Percentiles rank a stretch among this genome's conserved stretches.
phyloP scores from a whole-genome alignment of 2,329 filamentous ascomycete species.

The Monosporascus sp. region DNA sequence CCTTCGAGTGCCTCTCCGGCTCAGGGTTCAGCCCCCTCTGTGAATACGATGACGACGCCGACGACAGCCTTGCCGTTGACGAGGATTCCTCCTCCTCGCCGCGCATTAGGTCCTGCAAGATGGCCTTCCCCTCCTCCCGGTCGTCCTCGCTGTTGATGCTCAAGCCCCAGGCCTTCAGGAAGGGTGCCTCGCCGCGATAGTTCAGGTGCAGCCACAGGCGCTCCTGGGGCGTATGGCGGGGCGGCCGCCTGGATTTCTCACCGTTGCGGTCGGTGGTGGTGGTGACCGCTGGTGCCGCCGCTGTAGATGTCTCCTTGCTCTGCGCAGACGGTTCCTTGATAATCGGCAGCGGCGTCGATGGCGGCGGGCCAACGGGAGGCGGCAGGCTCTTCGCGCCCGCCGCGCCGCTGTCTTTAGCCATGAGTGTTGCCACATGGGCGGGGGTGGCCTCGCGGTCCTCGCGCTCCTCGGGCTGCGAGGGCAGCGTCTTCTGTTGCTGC shows the following conservation, averaged over 20 bases:
- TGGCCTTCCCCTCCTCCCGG: conserved; percentile 17
- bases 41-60: neutral
- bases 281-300: neutral
- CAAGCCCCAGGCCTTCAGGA: conserved; percentile 23
- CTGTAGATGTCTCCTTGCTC: neutral
- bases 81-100: conserved; percentile 13
- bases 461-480: conserved; percentile 1
- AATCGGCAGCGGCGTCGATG: conserved; percentile 13
- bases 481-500: conserved; percentile 8
- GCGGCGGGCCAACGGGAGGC: conserved; percentile 14
- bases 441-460: neutral
- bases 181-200: conserved; percentile 23
- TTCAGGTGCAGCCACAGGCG: conserved; percentile 23
- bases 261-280: conserved; percentile 1
- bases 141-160: conserved; percentile 19
- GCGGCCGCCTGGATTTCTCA: conserved; percentile 2
- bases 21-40: neutral
- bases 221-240: conserved; percentile 16
- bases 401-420: neutral
- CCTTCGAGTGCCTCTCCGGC: neutral
- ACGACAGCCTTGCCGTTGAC: neutral
- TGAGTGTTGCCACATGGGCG: neutral
- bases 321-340: conserved; percentile 3
- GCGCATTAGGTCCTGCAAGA: conserved; percentile 21
- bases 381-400: conserved; percentile 7